A percentile compares a stretch with the other conserved stretches of the same genome.
These are phyloP conservation scores for Leccinum fallax DNA, from an alignment of 1,284 basidiomycete genomes.

Conservation along the genomic window DNA sequence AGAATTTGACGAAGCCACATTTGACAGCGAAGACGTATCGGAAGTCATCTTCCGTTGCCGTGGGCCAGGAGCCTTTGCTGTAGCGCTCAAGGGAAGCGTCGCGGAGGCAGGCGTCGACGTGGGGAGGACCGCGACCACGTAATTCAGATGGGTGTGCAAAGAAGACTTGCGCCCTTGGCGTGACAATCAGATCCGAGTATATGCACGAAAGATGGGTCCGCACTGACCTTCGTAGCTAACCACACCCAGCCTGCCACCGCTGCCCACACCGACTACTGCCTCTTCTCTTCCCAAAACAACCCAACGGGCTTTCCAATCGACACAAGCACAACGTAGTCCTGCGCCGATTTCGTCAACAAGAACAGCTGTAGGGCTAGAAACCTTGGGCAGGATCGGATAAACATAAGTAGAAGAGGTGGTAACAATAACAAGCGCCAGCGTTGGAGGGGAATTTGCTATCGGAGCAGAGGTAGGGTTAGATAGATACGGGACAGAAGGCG, in stretches of 20 bases:
- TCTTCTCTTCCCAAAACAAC: slow-evolving; percentile 91
- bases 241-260: slow-evolving; percentile 83
- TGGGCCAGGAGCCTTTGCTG: slow-evolving; percentile 29
- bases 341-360: slow-evolving; percentile 88
- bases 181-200: neutral
- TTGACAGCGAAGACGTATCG: slow-evolving; percentile 43
- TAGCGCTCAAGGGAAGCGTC: slow-evolving; percentile 42
- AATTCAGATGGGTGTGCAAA: slow-evolving; percentile 74
- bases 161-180: slow-evolving; percentile 64
- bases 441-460: slow-evolving; percentile 30
- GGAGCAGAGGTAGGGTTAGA: slow-evolving; percentile 7
- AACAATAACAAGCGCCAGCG: slow-evolving; percentile 80
- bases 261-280: slow-evolving; percentile 86
- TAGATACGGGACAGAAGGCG: neutral
- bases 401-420: slow-evolving; percentile 83
- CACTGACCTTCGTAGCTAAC: slow-evolving; percentile 86
- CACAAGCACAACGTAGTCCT: slow-evolving; percentile 81
- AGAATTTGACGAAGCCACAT: slow-evolving; percentile 28
- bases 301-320: slow-evolving; percentile 71
- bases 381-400: slow-evolving; percentile 78
- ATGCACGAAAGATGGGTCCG: neutral
- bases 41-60: slow-evolving; percentile 27
- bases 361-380: slow-evolving; percentile 65
- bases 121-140: slow-evolving; percentile 88
- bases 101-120: neutral